Evolutionary conservation across 768 basidiomycete species (phyloP), one percentile per base, ranked within the genome.

Genomic region (Phylloporus sp.): DNA sequence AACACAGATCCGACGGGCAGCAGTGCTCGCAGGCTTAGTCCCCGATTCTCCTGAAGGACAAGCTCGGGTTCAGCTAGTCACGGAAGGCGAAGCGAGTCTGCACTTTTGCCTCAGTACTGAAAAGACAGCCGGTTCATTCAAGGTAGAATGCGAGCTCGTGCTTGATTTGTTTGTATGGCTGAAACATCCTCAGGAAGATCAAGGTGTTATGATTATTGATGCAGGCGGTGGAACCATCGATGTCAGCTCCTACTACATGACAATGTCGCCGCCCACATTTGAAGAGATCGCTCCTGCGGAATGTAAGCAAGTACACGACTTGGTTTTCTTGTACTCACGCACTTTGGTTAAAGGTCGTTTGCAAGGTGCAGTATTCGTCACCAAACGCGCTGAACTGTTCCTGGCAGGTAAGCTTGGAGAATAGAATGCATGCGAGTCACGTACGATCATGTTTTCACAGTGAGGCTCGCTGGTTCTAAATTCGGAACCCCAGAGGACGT

Each of bases 181-280:
- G 26, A 56, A 23, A 8, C 5, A 6, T 14, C 13, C 23, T 33
- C 50, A 79, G 76, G 64, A 59, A 13, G 72, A 72, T 11, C 58
- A 76, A 36, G 76, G 75, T 1, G 64, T 80, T 4, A 63, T 78
- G 47, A 67, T 82, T 27, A 73, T 82, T n/a, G 79, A 83, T 48
- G 78, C 80, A 4, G 81, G 81, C 7, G 79, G 79, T 34, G 81
- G 79, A 17, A 84, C 80, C 0, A 67, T 83, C 22, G 81, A 84
- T 49, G 65, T 82, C 32, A 81, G 77, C 48, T 68, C 75, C 11
- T 83, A 82, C 46, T 69, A 68, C 24, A 69, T 72, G 54, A 56
- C 58, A n/a, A 54, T 53, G n/a, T 61, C 54, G 2, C 46, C 64
- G 1, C 48, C 55, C 4, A 53, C 60, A 1, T 71, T 78, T 24